Evolutionary conservation across 176 grass and related monocot species (phyloP).

Genomic region (Poa annua): DNA sequence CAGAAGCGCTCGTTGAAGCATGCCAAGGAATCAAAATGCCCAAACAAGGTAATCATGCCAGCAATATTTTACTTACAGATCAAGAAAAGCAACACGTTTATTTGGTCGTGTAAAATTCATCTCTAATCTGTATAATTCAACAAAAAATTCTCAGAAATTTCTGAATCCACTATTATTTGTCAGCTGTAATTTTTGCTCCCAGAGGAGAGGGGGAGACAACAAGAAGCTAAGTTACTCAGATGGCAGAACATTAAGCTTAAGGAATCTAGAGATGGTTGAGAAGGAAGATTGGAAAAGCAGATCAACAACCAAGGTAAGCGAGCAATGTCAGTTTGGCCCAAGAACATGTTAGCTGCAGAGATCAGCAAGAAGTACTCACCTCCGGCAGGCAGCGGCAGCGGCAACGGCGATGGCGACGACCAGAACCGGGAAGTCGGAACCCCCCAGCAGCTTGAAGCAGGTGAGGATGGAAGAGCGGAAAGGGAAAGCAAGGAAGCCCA

Average conservation of each 20-base stretch:
- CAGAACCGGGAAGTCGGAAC: conserved; percentile 15
- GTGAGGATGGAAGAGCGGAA: neutral
- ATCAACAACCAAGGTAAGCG: neutral
- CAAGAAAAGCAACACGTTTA: neutral
- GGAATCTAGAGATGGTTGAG: neutral
- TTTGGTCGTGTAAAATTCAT: no score
- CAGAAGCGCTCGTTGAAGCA: no score
- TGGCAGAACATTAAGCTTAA: neutral
- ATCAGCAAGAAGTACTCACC: neutral
- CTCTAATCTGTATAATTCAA: no score
- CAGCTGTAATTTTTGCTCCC: neutral
- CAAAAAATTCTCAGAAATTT: neutral
- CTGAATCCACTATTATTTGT: neutral
- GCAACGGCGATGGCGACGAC: neutral
- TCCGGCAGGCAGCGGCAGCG: neutral
- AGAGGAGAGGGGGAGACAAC: neutral
- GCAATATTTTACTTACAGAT: neutral
- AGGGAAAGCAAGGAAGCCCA: conserved; percentile 23
- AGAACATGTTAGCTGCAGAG: neutral
- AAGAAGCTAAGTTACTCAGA: neutral
- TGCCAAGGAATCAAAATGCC: neutral
- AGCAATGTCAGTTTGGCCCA: neutral
- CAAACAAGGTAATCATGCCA: neutral
- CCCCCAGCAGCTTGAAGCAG: neutral
- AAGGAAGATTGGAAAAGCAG: neutral